These are phyloP conservation scores for Medicago arabica DNA, from an alignment of 306 rosid genomes.

Conservation along the genomic window DNA sequence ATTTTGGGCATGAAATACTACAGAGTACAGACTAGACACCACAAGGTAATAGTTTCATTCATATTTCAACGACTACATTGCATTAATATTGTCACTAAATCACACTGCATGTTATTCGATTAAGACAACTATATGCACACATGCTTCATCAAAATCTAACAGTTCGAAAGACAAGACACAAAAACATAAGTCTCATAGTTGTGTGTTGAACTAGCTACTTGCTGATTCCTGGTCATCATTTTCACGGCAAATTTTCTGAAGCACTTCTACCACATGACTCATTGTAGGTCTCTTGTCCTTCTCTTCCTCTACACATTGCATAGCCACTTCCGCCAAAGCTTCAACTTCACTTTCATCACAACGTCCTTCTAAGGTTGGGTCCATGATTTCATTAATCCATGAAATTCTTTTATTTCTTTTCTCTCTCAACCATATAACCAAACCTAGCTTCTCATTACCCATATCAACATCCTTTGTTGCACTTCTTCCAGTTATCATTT, in stretches of 20 bases:
- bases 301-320: slow-evolving; percentile 61
- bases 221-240: neutral
- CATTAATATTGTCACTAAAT: neutral
- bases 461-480: slow-evolving; percentile 23
- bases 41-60: neutral
- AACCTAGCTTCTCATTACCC: slow-evolving; percentile 21
- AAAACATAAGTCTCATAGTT: neutral
- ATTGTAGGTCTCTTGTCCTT: slow-evolving; percentile 61
- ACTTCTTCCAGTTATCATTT: slow-evolving; percentile 60
- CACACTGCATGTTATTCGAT: neutral
- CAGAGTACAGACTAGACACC: too few relatives aligned
- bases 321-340: slow-evolving; percentile 46
- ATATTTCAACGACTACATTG: neutral
- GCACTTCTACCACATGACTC: slow-evolving; percentile 58
- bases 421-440: slow-evolving; percentile 53
- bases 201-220: neutral
- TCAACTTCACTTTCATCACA: slow-evolving; percentile 45
- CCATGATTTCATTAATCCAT: slow-evolving; percentile 49
- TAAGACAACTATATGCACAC: neutral
- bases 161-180: neutral
- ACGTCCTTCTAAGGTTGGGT: slow-evolving; percentile 42
- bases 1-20: too few relatives aligned
- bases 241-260: slow-evolving; percentile 16
- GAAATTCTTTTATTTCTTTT: neutral
- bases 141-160: neutral